phyloP scores from a whole-genome alignment of 176 grass and related monocot species.

The Zea luxurians region DNA sequence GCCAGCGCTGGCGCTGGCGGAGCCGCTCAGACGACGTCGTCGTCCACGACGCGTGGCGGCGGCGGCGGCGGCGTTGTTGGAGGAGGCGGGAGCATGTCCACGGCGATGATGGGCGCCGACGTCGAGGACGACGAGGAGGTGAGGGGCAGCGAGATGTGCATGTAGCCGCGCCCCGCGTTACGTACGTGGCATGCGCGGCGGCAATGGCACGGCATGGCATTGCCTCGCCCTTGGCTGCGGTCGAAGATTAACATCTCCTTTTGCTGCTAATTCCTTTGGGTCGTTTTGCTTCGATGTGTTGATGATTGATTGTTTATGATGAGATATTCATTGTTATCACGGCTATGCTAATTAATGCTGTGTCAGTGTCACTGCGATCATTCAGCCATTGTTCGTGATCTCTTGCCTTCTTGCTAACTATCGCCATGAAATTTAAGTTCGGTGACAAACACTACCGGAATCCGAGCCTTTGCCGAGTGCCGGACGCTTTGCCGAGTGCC shows the following conservation, averaged over 20 bases:
- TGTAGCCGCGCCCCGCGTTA: constrained; percentile 23
- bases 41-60: constrained; percentile 55
- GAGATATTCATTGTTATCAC: constrained; percentile 43
- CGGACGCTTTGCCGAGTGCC: no score
- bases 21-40: constrained; percentile 44
- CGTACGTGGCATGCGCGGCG: neutral
- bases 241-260: constrained; percentile 28
- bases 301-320: constrained; percentile 34
- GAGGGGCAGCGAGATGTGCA: constrained; percentile 55
- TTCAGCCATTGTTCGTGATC: neutral
- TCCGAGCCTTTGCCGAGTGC: no score
- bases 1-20: neutral
- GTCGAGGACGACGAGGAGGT: constrained; percentile 63
- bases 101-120: constrained; percentile 33
- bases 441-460: no score
- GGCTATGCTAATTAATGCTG: constrained; percentile 33
- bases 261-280: constrained; percentile 36
- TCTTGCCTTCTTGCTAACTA: neutral
- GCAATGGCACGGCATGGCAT: neutral
- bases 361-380: constrained; percentile 6
- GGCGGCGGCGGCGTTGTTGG: constrained; percentile 9
- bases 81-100: constrained; percentile 32
- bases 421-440: neutral
- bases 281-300: constrained; percentile 33
- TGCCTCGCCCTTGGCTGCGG: neutral